These are phyloP conservation scores for Cordyceps pruinosa DNA, from an alignment of 2,329 filamentous ascomycete genomes.

Conservation along the genomic window DNA sequence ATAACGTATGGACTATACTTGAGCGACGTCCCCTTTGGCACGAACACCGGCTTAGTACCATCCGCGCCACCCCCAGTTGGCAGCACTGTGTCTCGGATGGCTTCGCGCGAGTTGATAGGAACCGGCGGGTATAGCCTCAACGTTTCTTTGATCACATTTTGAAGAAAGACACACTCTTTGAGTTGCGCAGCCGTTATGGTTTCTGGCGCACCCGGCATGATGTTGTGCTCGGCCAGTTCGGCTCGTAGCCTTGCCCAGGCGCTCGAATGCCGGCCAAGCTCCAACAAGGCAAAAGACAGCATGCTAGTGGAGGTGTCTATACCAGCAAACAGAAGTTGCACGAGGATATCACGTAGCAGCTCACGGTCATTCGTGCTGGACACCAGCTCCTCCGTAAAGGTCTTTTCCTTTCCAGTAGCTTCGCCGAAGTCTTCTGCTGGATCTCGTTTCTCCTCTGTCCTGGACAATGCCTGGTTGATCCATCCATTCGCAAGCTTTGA, in stretches of 20 bases:
- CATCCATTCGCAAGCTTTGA: not conserved
- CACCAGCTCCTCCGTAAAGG: not conserved
- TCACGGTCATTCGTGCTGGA: not conserved
- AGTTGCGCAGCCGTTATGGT: not conserved
- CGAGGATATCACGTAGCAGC: conserved; percentile 1
- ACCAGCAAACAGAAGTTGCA: conserved; percentile 3
- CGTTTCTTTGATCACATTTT: not conserved
- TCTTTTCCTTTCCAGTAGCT: not conserved
- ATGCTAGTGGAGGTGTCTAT: conserved; percentile 7
- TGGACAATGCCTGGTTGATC: not conserved
- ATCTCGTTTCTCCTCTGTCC: not conserved
- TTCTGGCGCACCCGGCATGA: not conserved
- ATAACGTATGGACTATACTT: conserved; percentile 14
- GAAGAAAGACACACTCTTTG: not conserved
- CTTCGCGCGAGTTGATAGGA: not conserved
- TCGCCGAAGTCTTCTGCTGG: not conserved
- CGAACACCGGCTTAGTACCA: not conserved
- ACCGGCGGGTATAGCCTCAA: not conserved
- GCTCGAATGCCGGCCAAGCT: not conserved
- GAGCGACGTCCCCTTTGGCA: not conserved
- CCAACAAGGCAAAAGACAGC: not conserved
- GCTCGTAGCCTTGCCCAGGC: not conserved
- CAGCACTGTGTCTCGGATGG: not conserved
- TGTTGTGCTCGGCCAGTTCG: not conserved
- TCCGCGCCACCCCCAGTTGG: not conserved